Evolutionary conservation across 2,329 filamentous ascomycete genomes (phyloP).

Genomic region (Penicillium sp.): DNA sequence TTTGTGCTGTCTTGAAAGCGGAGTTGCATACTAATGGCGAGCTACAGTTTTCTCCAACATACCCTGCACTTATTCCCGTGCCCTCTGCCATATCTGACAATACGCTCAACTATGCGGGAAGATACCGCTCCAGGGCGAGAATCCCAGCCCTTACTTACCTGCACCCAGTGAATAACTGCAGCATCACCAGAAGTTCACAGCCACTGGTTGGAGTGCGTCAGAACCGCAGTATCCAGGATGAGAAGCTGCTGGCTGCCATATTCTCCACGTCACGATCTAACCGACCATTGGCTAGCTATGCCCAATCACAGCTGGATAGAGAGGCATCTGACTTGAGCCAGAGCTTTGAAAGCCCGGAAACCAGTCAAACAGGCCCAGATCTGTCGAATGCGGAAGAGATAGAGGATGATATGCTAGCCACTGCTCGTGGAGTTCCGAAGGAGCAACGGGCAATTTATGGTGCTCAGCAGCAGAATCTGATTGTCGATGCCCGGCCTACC

Average conservation of each 20-base stretch:
- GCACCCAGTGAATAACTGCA: slow-evolving; percentile 95
- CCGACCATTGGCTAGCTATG: slow-evolving; percentile 38
- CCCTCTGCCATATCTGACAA: slow-evolving; percentile 93
- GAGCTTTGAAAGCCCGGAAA: slow-evolving; percentile 47
- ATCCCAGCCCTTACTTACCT: slow-evolving; percentile 89
- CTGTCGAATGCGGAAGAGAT: slow-evolving; percentile 58
- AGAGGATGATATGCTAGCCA: slow-evolving; percentile 62
- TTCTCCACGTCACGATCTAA: slow-evolving; percentile 66
- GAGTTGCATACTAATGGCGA: slow-evolving; percentile 19
- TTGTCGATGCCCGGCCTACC: slow-evolving; percentile 89
- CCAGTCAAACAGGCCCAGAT: slow-evolving; percentile 45
- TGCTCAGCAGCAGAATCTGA: slow-evolving; percentile 87
- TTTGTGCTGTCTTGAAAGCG: background rate
- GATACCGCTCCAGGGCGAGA: slow-evolving; percentile 80
- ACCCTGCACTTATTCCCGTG: slow-evolving; percentile 78
- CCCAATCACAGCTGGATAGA: slow-evolving; percentile 37
- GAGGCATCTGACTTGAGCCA: slow-evolving; percentile 47
- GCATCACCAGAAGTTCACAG: slow-evolving; percentile 91
- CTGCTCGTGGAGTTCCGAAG: slow-evolving; percentile 54
- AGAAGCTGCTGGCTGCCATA: slow-evolving; percentile 86
- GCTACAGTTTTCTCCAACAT: slow-evolving; percentile 75
- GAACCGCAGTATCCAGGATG: slow-evolving; percentile 91
- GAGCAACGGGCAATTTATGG: slow-evolving; percentile 70
- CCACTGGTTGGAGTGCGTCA: slow-evolving; percentile 79
- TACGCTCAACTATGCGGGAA: slow-evolving; percentile 84